Base-by-base conservation (phyloP, 23 red algal species). In the Gracilaria caudata region DNA sequence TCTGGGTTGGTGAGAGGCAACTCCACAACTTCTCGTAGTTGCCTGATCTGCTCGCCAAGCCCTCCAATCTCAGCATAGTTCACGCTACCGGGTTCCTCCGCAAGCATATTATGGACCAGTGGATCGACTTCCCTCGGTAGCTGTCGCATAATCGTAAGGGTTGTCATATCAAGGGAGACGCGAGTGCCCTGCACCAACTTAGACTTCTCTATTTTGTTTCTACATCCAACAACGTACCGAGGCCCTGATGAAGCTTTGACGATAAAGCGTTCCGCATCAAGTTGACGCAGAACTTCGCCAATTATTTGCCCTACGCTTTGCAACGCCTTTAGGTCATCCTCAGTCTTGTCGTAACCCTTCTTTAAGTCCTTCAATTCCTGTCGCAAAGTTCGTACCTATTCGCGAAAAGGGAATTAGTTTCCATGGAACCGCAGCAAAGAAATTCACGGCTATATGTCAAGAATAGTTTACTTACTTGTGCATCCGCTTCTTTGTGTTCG, bases 121-220 rank as follows among this genome's bases (percentile, higher is more conserved):
- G 97, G 97, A 73, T 99, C 97, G 23, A 99, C 97, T 82, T 99
- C 97, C 47, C 97, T 83, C 35, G 92, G 93, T n/a, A 99, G 85
- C 57, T 95, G 94, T 30, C 97, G 93, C 97, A 99, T 99, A 64
- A 99, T 99, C 34, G 97, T 99, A n/a, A 99, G 84, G 13, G 97
- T 99, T 30, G 97, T 99, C 97, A 99, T 99, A 76, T 99, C 97
- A 44, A 99, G 92, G 6, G 97, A 85, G 47, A 99, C 97, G 21
- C 97, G 83, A 40, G 89, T 90, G n/a, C 97, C 97, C 83, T 99
- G 93, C 23, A 87, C 83, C 37, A 99, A 81, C 39, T 92, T 92
- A 4, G 51, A 63, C 71, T 94, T 92, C 24, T 94, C 88, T 23
- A 99, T 77, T 30, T 92, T 92, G 68, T 87, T 90, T 35, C 91